Base-by-base conservation (phyloP, 2,329 filamentous ascomycete genomes). In the Chaetomiaceae sp. region DNA sequence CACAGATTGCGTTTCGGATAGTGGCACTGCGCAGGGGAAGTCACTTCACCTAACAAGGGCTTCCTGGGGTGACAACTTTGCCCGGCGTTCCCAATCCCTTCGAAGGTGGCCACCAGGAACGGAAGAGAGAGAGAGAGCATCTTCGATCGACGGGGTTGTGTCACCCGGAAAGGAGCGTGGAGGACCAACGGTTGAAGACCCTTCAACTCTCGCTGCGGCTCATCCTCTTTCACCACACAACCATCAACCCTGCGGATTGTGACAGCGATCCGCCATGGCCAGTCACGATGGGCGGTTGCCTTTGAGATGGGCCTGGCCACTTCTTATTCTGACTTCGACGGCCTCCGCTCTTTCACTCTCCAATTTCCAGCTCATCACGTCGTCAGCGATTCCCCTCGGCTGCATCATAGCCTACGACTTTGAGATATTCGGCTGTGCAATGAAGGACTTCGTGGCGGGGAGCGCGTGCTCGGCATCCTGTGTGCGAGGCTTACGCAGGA, bases 401-500 rank as follows among this genome's bases (percentile, higher is more conserved):
- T 77, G 75, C 58, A 62, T 69, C 13, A 59, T 68, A 33, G 73
- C 71, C 30, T 77, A 77, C 63, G 71, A 73, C 58, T 63, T 65
- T 5, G 67, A 68, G 5, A 68, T 77, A 23, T 37, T 51, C n/a
- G 66, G 67, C 45, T 77, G 75, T 61, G 44, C 48, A 4, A 47
- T 51, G 8, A 41, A 23, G 50, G 74, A 76, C 58, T 75, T 75
- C 23, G 57, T 54, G 6, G 50, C 50, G 2, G 66, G 65, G 32
- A 65, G 57, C 11, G 58, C 58, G 2, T 77, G 75, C 61, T 75
- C 74, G 14, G 33, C 53, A 4, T 53, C 49, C 3, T 77, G 75
- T 56, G 64, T 63, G 36, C 54, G 56, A 7, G 68, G 87, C 50
- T 89, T 96, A 29, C 82, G 89, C 60, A 76, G 94, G 44, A 84